Conservation (phyloP, 225 moss, liverwort and hornwort genomes). For the Polytrichum commune region DNA sequence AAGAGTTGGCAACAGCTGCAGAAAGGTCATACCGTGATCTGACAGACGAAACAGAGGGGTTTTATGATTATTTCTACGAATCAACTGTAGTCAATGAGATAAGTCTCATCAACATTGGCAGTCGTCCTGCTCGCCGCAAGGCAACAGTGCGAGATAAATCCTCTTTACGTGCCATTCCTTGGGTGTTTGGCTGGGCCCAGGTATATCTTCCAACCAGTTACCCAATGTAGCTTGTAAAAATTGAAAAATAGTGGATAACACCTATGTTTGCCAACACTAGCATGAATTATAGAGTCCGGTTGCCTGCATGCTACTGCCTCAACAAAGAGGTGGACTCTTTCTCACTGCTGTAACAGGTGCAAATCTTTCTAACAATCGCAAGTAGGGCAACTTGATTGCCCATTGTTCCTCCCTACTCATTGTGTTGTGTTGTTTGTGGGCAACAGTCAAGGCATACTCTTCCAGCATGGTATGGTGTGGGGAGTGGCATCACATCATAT, state of each 20-base stretch:
- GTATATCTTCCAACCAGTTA: conserved; percentile 23
- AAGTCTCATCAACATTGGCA: conserved; percentile 97
- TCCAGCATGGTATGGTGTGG: conserved; percentile 98
- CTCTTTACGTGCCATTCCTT: conserved; percentile 95
- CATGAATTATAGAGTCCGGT: too few species aligned
- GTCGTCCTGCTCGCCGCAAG: conserved; percentile 88
- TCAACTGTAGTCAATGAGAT: conserved; percentile 90
- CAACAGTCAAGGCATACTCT: conserved; percentile 93
- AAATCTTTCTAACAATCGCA: too few species aligned
- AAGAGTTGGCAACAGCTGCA: conserved; percentile 64
- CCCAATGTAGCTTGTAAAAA: too few species aligned
- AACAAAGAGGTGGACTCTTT: too few species aligned
- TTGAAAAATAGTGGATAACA: too few species aligned
- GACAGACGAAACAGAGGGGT: conserved; percentile 90
- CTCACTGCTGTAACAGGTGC: too few species aligned
- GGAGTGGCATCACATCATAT: conserved; percentile 72
- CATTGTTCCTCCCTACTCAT: neutral
- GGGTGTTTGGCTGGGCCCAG: conserved; percentile 99
- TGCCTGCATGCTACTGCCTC: too few species aligned
- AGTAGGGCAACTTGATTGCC: too few species aligned
- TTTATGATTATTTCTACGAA: conserved; percentile 99
- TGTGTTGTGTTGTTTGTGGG: conserved; percentile 10
- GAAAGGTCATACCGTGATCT: conserved; percentile 88
- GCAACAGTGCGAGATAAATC: conserved; percentile 92
- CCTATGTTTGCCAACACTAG: too few species aligned